Conservation (phyloP, 179 eudicot species). For the Spergularia azorica region DNA sequence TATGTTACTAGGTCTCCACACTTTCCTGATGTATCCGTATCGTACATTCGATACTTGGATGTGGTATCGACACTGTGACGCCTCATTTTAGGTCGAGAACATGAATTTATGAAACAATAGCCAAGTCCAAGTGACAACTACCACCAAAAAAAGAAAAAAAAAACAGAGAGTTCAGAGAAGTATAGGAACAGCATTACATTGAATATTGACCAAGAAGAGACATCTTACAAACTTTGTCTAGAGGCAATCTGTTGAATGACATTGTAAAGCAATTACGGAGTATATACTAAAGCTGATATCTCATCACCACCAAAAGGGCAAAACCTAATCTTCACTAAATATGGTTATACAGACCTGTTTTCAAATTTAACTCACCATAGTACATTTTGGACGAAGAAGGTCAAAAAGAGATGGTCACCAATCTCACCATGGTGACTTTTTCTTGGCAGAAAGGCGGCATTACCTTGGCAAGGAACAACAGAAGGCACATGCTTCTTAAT, state of each 20-base stretch:
- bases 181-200: neutral
- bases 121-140: no score
- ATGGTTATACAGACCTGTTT: slow-evolving; percentile 4
- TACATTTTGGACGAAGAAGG: neutral
- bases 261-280: neutral
- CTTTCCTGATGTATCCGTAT: no score
- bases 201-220: neutral
- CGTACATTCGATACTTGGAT: no score
- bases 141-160: no score
- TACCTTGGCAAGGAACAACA: slow-evolving; percentile 1
- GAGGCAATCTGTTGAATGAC: neutral
- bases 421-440: neutral
- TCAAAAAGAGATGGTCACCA: slow-evolving; percentile 5
- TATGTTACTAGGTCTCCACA: no score
- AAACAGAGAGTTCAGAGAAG: no score
- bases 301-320: slow-evolving; percentile 14
- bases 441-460: neutral
- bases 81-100: no score
- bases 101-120: no score
- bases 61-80: no score
- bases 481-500: slow-evolving; percentile 1
- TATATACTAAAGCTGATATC: slow-evolving; percentile 9
- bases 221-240: neutral
- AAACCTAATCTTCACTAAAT: neutral
- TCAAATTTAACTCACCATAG: slow-evolving; percentile 5